Evolutionary conservation across 2,329 filamentous ascomycete species (phyloP), one percentile per base, ranked within the genome.

Genomic region (Penicillium polonicum): DNA sequence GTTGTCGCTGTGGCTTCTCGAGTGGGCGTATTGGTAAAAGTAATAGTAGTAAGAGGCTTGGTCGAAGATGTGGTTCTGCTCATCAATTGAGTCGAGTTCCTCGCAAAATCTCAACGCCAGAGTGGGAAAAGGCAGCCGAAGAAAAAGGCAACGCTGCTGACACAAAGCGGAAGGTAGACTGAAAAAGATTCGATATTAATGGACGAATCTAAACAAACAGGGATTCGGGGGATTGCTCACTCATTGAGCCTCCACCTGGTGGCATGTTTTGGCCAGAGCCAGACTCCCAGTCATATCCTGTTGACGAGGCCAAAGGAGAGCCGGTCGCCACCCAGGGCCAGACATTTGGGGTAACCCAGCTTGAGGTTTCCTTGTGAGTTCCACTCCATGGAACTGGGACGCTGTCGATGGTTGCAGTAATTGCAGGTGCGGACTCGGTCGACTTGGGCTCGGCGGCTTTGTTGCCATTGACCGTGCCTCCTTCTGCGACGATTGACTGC

Each of bases 401-500:
- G 42, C 84, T 84, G 57, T 80, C 80, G 4, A 83, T 83, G 7
- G 84, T 84, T 0, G 86, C 83, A 6, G 87, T 85, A 56, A 88
- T 82, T 7, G 83, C 78, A n/a, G 86, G 85, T 29, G 87, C 85
- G 48, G 81, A 75, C 44, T 77, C 72, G 38, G 80, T 76, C 42
- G 73, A 68, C 19, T 72, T 66, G 48, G 73, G 74, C 51, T 74
- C 74, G 12, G 72, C 78, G 35, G 79, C 84, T 58, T 63, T 70
- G 35, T 89, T 73, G 31, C 84, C 85, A 73, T 91, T 91, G 73
- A 97, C 80, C 63, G 80, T 75, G 60, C 94, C 94, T 63, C 86
- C 92, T n/a, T 88, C 83, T 52, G 93, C 86, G 66, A 84, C 77
- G 74, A 99, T 97, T 48, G 90, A 93, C 64, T 85, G 71, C 90